Base-by-base conservation (phyloP, 75 land plant species). In the Larix kaempferi region DNA sequence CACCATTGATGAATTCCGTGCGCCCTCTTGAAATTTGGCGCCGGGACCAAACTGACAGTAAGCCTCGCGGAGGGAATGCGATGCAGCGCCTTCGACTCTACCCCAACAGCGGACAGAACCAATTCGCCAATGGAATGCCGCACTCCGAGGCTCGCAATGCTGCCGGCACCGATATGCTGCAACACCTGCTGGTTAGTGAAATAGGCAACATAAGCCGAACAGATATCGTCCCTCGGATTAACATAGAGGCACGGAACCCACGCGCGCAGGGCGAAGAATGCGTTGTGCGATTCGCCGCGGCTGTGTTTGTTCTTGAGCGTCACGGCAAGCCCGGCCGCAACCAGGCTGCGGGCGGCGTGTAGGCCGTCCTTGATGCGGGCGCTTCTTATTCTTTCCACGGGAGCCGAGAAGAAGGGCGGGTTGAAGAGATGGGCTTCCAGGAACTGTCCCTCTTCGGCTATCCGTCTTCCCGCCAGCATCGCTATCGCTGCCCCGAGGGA, bases 1-100 rank as follows among this genome's bases (percentile, higher is more conserved):
- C 88, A 91, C 93, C 93, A 91, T 55, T 91, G 93, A 33, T 86
- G 85, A 71, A 91, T 82, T 1, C 91, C 89, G 81, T 91, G 93
- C 1, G 93, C 85, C 27, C 74, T 17, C 41, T 81, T 83, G 26
- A 89, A 82, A 57, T 86, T 80, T 1, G 76, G 59, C 7, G 76
- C 13, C 15, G 73, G 82, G 57, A 26, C 76, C 62, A 29, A 2
- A 58, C 80, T 84, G 4, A 82, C 63, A 7, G 71, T 79, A 14
- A 91, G 59, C 23, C 60, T 78, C 41, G 92, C 92, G 10, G 88
- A 90, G 11, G 90, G 90, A 64, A 90, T 55, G 23, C 88, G 77
- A 57, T 90, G 88, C 29, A 73, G 25, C 0, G 86, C 74, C 56
- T 88, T 81, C 2, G 72, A 60, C 22, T 83, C 86, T 33, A 59